Percentiles rank a stretch among this genome's conserved stretches.
phyloP scores from a whole-genome alignment of 495 filamentous ascomycete species.

The Penicillium waksmanii region DNA sequence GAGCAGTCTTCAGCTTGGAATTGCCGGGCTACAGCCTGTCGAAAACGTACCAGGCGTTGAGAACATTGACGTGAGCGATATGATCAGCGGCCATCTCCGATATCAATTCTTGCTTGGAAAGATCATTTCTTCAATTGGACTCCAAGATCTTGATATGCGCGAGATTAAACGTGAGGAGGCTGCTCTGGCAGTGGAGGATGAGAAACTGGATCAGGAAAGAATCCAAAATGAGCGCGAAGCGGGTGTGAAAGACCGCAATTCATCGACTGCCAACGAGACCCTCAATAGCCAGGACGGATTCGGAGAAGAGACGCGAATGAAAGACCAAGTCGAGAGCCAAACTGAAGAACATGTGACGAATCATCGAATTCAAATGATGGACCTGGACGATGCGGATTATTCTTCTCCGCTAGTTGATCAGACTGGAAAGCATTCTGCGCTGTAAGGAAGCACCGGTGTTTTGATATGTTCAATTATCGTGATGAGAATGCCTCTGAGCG shows the following conservation, averaged over 20 bases:
- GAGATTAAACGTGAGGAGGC: constrained; percentile 64
- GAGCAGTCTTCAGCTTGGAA: constrained; percentile 72
- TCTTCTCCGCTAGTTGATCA: constrained; percentile 23
- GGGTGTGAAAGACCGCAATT: constrained; percentile 42
- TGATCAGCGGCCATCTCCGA: constrained; percentile 71
- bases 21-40: constrained; percentile 74
- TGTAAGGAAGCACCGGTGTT: constrained; percentile 9
- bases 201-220: constrained; percentile 53
- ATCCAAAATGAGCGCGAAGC: constrained; percentile 51
- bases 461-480: background rate
- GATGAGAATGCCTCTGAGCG: background rate
- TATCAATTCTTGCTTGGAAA: constrained; percentile 71
- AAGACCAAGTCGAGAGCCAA: constrained; percentile 51
- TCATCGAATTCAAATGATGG: constrained; percentile 31
- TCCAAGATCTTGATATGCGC: constrained; percentile 61
- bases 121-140: constrained; percentile 69
- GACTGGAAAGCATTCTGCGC: constrained; percentile 27
- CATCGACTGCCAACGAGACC: constrained; percentile 33
- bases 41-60: constrained; percentile 68
- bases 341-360: constrained; percentile 54
- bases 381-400: constrained; percentile 30
- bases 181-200: constrained; percentile 60
- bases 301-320: constrained; percentile 41
- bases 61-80: constrained; percentile 74
- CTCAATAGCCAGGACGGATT: constrained; percentile 38